Evolutionary conservation across 768 basidiomycete genomes (phyloP).

Genomic region (Candolleomyces eurysporus): DNA sequence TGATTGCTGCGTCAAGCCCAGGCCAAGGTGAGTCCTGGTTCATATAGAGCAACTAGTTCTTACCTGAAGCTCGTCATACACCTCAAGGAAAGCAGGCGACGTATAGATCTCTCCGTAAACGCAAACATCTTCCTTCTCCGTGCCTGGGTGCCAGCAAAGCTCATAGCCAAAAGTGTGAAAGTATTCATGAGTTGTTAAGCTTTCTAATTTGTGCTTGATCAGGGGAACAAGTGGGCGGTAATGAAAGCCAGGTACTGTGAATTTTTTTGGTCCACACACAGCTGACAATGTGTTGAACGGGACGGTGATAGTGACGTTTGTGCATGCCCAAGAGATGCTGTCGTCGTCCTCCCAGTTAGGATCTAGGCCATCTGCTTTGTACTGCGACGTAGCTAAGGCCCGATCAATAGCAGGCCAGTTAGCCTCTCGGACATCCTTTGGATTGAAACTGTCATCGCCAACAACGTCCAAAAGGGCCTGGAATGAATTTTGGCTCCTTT

Average conservation of each 20-base stretch:
- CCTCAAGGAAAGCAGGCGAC: constrained; percentile 16
- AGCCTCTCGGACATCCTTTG: background rate
- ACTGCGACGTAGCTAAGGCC: background rate
- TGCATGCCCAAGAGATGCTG: too few relatives aligned
- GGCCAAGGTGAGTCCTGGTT: background rate
- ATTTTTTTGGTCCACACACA: background rate
- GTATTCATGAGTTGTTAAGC: constrained; percentile 9
- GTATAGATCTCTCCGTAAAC: constrained; percentile 17
- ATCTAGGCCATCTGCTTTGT: background rate
- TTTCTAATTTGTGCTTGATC: constrained; percentile 20
- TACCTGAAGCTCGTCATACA: constrained; percentile 10
- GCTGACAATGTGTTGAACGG: background rate
- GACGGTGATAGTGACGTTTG: background rate
- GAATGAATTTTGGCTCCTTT: background rate
- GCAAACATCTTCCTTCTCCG: constrained; percentile 8
- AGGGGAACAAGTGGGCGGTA: constrained; percentile 22
- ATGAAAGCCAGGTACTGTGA: constrained; percentile 23
- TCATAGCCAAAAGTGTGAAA: constrained; percentile 19
- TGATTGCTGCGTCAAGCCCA: background rate
- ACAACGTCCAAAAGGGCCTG: background rate
- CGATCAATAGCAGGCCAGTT: background rate
- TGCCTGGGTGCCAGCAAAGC: constrained; percentile 4
- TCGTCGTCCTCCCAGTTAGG: background rate
- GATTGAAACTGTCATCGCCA: background rate
- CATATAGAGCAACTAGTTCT: background rate